Conservation (phyloP, 2,329 filamentous ascomycete species). For the Epichloe glyceriae region DNA sequence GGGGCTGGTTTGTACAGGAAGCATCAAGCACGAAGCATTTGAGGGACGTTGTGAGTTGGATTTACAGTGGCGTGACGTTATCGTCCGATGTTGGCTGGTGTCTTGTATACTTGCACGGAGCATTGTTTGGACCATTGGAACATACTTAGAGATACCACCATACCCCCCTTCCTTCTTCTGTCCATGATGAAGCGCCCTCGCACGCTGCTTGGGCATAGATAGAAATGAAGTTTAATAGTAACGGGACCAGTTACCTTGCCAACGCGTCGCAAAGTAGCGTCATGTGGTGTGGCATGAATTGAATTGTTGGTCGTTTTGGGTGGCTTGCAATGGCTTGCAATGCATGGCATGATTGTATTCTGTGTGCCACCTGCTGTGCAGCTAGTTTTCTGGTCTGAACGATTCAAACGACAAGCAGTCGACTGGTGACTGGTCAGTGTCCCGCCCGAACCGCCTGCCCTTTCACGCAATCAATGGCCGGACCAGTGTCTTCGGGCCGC, state of each 20-base stretch:
- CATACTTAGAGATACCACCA: slow-evolving; percentile 24
- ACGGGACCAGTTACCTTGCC: no score
- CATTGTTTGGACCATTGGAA: slow-evolving; percentile 15
- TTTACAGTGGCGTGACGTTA: slow-evolving; percentile 10
- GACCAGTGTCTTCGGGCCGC: no score
- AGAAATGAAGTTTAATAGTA: slow-evolving; percentile 4
- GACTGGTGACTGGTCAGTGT: no score
- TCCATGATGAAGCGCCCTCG: slow-evolving; percentile 7
- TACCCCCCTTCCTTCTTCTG: slow-evolving; percentile 11
- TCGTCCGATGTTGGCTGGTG: slow-evolving; percentile 4
- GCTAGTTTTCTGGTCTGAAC: no score
- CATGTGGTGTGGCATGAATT: neutral
- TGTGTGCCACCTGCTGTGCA: no score
- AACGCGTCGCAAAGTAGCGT: no score
- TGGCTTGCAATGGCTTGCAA: no score
- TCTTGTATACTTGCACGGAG: slow-evolving; percentile 11
- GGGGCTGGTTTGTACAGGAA: neutral
- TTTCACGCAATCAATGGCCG: no score
- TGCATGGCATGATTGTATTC: no score
- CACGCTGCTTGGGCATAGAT: slow-evolving; percentile 6
- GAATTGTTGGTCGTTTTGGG: neutral
- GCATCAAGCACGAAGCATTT: neutral
- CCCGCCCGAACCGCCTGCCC: no score
- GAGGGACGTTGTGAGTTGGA: neutral
- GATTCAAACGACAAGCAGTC: no score